phyloP scores from a whole-genome alignment of 768 basidiomycete species.

The Neoboletus subvelutipes region DNA sequence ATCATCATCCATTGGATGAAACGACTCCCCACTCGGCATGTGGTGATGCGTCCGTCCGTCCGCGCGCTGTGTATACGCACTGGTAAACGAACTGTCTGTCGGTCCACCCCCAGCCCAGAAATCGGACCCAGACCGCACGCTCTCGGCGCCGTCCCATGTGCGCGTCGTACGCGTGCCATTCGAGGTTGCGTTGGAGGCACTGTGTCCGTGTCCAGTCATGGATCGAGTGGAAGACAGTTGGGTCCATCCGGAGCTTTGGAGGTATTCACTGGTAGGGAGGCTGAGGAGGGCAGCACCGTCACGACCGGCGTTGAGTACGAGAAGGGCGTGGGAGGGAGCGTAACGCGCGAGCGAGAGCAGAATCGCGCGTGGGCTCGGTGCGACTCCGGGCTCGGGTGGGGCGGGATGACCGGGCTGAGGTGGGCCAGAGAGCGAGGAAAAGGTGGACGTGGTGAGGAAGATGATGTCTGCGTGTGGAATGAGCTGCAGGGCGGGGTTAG shows the following conservation, averaged over 20 bases:
- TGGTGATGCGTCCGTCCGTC: conserved; percentile 12
- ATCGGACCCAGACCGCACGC: conserved; percentile 67
- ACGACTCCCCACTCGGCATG: conserved; percentile 29
- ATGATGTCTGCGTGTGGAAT: conserved; percentile 81
- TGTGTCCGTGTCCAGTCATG: conserved; percentile 20
- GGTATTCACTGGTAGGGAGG: conserved; percentile 81
- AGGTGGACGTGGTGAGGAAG: conserved; percentile 50
- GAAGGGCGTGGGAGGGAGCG: conserved; percentile 70
- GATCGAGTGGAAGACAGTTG: conserved; percentile 14
- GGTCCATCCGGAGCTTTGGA: conserved; percentile 80
- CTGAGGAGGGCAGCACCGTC: conserved; percentile 81
- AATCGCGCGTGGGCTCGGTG: conserved; percentile 68
- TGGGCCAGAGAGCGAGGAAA: conserved; percentile 11
- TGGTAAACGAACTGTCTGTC: conserved; percentile 15
- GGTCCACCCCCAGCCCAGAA: conserved; percentile 59
- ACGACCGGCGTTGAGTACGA: conserved; percentile 79
- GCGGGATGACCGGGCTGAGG: conserved; percentile 29
- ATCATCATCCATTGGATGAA: conserved; percentile 33
- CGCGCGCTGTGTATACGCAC: conserved; percentile 7
- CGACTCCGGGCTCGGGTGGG: conserved; percentile 40
- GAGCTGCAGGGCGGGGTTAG: conserved; percentile 44
- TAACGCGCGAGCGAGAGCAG: conserved; percentile 68
- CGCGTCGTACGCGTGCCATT: conserved; percentile 15
- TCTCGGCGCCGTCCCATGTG: conserved; percentile 35
- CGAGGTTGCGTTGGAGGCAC: conserved; percentile 13